phyloP scores from a whole-genome alignment of 2,329 filamentous ascomycete species.

The Botrytis squamosa region DNA sequence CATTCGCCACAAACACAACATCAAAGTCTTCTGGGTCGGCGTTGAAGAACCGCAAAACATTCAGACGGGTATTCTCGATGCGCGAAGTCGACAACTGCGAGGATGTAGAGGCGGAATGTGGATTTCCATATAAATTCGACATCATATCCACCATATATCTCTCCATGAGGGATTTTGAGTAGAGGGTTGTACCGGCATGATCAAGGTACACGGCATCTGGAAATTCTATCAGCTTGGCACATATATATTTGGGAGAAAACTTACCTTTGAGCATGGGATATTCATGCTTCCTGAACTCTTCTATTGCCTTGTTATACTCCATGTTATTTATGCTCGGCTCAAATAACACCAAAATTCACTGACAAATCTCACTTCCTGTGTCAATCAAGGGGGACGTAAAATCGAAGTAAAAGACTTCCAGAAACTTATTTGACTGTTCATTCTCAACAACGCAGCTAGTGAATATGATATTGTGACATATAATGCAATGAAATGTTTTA shows the following conservation, averaged over 20 bases:
- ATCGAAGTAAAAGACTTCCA: conserved; percentile 16
- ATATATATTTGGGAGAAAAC: background rate
- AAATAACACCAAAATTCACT: background rate
- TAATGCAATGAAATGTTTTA: background rate
- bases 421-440: conserved; percentile 23
- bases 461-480: conserved; percentile 8
- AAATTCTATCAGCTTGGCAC: conserved; percentile 17
- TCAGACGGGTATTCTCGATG: conserved; percentile 73
- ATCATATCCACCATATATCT: conserved; percentile 71
- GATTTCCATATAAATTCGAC: conserved; percentile 80
- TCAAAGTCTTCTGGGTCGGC: conserved; percentile 82
- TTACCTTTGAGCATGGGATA: conserved; percentile 70
- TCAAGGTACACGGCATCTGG: conserved; percentile 66
- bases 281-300: conserved; percentile 57
- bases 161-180: conserved; percentile 77
- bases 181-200: conserved; percentile 89
- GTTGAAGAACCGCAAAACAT: conserved; percentile 72
- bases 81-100: conserved; percentile 74
- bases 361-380: background rate
- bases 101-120: conserved; percentile 80
- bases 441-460: conserved; percentile 12
- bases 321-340: conserved; percentile 19
- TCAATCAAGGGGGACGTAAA: conserved; percentile 22
- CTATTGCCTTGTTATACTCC: conserved; percentile 58
- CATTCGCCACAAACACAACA: conserved; percentile 87